These are phyloP conservation scores for Ceratobasidium sp. DNA, from an alignment of 1,284 basidiomycete species.

Conservation along the genomic window DNA sequence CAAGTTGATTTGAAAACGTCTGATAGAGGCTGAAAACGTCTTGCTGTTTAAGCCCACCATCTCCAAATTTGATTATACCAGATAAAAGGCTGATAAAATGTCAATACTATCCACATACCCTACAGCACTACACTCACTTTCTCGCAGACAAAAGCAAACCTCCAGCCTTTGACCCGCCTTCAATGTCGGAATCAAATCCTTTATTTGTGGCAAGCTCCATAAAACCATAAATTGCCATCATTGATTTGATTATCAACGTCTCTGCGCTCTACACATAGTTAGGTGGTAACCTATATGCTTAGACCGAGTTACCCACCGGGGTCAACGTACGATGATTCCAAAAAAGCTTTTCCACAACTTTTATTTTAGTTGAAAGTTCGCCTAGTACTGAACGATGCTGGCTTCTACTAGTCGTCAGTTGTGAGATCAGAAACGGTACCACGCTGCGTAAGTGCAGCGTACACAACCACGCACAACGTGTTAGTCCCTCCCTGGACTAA, in stretches of 20 bases:
- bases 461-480: not conserved
- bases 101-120: no score
- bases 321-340: not conserved
- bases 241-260: slow-evolving; percentile 3
- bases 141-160: no score
- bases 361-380: not conserved
- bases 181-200: no score
- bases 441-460: not conserved
- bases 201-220: not conserved
- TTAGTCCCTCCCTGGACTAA: not conserved
- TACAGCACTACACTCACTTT: no score
- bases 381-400: not conserved
- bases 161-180: no score
- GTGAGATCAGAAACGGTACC: not conserved
- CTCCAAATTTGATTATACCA: no score
- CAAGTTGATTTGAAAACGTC: no score
- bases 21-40: no score
- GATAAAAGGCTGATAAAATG: no score
- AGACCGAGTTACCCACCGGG: no score
- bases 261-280: not conserved
- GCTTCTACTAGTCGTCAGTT: not conserved
- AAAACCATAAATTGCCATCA: slow-evolving; percentile 23
- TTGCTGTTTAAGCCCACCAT: no score
- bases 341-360: not conserved
- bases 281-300: no score